Percentiles rank a stretch among this genome's conserved stretches.
phyloP scores from a whole-genome alignment of 345 rosid species.

The Rhodamnia rubescens region DNA sequence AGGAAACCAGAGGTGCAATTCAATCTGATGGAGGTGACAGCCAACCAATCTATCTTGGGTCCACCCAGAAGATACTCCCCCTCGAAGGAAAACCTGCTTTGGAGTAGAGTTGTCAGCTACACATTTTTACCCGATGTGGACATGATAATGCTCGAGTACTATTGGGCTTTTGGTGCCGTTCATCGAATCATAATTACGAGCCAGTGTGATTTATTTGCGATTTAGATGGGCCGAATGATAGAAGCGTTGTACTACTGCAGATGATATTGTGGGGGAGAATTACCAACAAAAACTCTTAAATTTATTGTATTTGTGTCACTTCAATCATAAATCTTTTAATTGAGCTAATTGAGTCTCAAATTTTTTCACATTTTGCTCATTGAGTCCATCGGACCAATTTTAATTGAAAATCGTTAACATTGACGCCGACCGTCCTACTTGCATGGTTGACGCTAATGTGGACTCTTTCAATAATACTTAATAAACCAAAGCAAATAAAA shows the following conservation, averaged over 20 bases:
- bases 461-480: too few species aligned
- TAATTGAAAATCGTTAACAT: too few species aligned
- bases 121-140: background rate
- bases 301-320: too few species aligned
- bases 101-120: background rate
- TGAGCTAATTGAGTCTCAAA: too few species aligned
- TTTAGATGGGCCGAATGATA: background rate
- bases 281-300: too few species aligned
- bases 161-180: background rate
- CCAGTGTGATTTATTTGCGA: background rate
- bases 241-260: background rate
- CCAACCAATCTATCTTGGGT: constrained; percentile 23
- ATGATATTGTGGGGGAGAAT: background rate
- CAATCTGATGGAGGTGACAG: constrained; percentile 22
- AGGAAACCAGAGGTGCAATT: constrained; percentile 18
- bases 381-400: too few species aligned
- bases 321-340: too few species aligned
- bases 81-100: background rate
- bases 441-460: too few species aligned
- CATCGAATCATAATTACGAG: background rate
- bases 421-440: too few species aligned
- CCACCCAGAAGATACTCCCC: constrained; percentile 2
- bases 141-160: background rate
- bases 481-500: too few species aligned
- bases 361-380: too few species aligned